phyloP scores from a whole-genome alignment of 1,284 basidiomycete species.

The Trametes pubescens region DNA sequence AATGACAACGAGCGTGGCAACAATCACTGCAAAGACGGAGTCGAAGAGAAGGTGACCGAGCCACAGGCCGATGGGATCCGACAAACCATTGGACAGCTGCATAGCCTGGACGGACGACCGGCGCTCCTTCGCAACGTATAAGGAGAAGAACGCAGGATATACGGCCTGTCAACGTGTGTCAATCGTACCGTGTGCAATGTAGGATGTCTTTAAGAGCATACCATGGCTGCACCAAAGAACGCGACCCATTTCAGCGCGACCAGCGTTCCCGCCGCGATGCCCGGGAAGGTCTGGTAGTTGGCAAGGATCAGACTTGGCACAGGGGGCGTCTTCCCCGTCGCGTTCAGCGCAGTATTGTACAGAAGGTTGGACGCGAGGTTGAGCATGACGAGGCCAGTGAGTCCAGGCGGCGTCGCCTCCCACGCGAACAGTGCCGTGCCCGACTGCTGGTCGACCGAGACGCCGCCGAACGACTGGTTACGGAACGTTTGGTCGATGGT shows the following conservation, averaged over 20 bases:
- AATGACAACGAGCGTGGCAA: conserved; percentile 68
- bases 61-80: conserved; percentile 78
- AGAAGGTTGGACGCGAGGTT: conserved; percentile 75
- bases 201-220: too few relatives aligned
- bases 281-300: conserved; percentile 63
- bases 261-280: conserved; percentile 60
- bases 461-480: conserved; percentile 64
- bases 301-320: conserved; percentile 60
- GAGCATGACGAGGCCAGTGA: conserved; percentile 64
- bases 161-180: conserved; percentile 56
- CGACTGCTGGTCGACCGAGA: conserved; percentile 60
- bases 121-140: conserved; percentile 78
- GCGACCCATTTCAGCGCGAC: conserved; percentile 70
- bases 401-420: conserved; percentile 63
- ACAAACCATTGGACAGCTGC: conserved; percentile 81
- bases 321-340: conserved; percentile 46
- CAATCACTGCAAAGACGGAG: conserved; percentile 62
- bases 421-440: conserved; percentile 65
- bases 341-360: conserved; percentile 65
- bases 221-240: conserved; percentile 76
- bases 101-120: conserved; percentile 78
- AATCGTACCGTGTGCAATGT: not conserved
- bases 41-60: conserved; percentile 83
- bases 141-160: conserved; percentile 81
- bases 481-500: conserved; percentile 56